Conservation (phyloP, 192 early-diverging fungal species). For the Coemansia sp. region DNA sequence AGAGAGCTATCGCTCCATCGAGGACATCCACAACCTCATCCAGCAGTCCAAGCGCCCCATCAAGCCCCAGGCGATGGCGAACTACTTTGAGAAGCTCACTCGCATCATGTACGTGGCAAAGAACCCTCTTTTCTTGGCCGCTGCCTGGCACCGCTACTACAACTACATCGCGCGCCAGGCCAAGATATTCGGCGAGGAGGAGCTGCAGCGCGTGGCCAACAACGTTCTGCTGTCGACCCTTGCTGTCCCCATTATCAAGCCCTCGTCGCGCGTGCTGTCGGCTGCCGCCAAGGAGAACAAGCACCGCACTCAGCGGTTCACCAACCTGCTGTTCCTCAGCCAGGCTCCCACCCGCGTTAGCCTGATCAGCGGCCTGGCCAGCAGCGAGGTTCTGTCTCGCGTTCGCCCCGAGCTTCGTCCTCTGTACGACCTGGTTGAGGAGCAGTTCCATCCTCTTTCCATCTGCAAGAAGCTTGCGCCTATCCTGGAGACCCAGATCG, state of each 20-base stretch:
- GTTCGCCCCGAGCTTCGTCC: conserved; percentile 87
- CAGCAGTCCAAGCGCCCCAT: conserved; percentile 86
- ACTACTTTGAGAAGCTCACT: conserved; percentile 98
- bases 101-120: conserved; percentile 95
- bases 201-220: conserved; percentile 87
- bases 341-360: conserved; percentile 82
- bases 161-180: conserved; percentile 70
- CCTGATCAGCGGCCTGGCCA: conserved; percentile 86
- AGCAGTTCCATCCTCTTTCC: conserved; percentile 97
- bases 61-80: conserved; percentile 93
- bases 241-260: conserved; percentile 93
- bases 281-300: conserved; percentile 76
- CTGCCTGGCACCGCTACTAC: conserved; percentile 93
- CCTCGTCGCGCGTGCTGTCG: conserved; percentile 68
- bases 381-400: conserved; percentile 79
- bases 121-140: conserved; percentile 97
- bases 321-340: conserved; percentile 81
- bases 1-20: conserved; percentile 94
- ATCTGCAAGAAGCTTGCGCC: conserved; percentile 97
- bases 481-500: conserved; percentile 67
- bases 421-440: conserved; percentile 94
- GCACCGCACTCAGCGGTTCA: conserved; percentile 73
- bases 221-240: conserved; percentile 91
- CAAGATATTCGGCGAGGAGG: conserved; percentile 79
- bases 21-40: conserved; percentile 95